These are phyloP conservation scores for Crataegus laevigata DNA, from an alignment of 306 rosid genomes.

Conservation along the genomic window DNA sequence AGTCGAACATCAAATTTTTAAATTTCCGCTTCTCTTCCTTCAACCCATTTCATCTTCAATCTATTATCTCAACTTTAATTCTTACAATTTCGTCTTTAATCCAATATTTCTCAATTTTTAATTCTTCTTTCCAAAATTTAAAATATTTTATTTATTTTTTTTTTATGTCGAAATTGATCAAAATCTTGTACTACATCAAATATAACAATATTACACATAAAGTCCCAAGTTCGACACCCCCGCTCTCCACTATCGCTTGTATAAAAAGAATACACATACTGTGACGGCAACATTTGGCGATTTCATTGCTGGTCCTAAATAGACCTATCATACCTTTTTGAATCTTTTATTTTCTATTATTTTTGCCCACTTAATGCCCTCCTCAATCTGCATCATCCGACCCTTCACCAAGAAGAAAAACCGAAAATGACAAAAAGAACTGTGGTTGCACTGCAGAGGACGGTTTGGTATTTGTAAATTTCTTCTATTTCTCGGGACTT, in stretches of 20 bases:
- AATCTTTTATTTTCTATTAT: not conserved
- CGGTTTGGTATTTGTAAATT: not conserved
- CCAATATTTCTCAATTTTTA: no score
- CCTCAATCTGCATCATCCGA: not conserved
- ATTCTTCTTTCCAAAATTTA: no score
- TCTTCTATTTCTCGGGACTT: no score
- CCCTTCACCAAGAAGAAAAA: not conserved
- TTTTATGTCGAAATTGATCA: no score
- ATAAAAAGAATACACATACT: not conserved
- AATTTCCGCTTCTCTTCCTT: no score
- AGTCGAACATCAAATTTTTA: no score
- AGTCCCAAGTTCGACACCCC: not conserved
- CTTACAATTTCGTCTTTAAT: no score
- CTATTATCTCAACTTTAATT: no score
- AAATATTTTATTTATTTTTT: no score
- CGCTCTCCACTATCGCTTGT: not conserved
- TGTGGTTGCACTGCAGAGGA: not conserved
- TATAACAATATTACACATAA: not conserved
- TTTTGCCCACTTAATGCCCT: not conserved
- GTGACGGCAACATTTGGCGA: not conserved
- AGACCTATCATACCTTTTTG: not conserved
- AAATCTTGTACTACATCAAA: not conserved
- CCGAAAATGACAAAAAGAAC: not conserved
- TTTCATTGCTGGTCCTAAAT: constrained; percentile 8
- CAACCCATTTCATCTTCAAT: no score